Evolutionary conservation across 2,329 filamentous ascomycete species (phyloP).

Genomic region (Aureobasidium sp.): DNA sequence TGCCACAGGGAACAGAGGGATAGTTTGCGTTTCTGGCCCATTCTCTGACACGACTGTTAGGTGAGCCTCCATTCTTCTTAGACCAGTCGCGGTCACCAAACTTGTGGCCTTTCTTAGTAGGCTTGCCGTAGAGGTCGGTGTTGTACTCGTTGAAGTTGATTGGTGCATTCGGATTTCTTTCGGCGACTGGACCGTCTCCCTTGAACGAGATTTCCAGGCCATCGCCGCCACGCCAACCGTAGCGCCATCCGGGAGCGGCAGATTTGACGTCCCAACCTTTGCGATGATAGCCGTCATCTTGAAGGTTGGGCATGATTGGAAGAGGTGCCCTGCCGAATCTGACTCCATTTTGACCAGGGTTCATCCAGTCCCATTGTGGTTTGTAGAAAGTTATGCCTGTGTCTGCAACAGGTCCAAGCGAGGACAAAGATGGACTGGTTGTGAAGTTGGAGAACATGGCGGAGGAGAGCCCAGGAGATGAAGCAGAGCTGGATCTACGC

Average conservation of each 20-base stretch:
- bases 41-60: neutral
- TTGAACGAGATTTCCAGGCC: slow-evolving; percentile 28
- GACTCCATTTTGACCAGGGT: neutral
- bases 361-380: neutral
- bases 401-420: neutral
- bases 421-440: neutral
- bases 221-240: slow-evolving; percentile 27
- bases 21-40: slow-evolving; percentile 10
- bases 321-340: slow-evolving; percentile 8
- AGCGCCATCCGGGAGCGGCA: slow-evolving; percentile 16
- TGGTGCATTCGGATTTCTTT: slow-evolving; percentile 21
- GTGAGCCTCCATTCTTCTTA: neutral
- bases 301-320: neutral
- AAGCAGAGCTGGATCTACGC: slow-evolving; percentile 1
- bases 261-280: slow-evolving; percentile 14
- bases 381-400: neutral
- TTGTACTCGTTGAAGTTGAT: slow-evolving; percentile 16
- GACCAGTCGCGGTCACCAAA: neutral
- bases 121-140: neutral
- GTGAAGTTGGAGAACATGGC: neutral
- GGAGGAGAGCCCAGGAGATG: neutral
- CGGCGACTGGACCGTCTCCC: slow-evolving; percentile 25
- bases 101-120: neutral
- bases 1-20: slow-evolving; percentile 12
- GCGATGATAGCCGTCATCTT: neutral